Evolutionary conservation across 2,329 filamentous ascomycete species (phyloP), one percentile per base, ranked within the genome.

Genomic region (Canariomyces notabilis): DNA sequence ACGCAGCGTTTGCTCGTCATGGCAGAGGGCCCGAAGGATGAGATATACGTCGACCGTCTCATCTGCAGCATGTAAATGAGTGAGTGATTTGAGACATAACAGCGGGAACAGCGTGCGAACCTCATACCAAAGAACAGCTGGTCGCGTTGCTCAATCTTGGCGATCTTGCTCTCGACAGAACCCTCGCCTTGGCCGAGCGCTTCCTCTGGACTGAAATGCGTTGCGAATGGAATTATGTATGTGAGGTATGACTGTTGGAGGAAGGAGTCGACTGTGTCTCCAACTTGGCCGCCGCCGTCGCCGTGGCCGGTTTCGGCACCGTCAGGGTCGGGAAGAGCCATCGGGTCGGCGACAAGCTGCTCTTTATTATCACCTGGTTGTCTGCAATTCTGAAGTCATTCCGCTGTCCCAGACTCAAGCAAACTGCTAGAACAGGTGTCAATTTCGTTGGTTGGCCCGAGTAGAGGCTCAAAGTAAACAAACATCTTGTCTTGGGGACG

Each of bases 71-170:
- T 75, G 67, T 57, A 60, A 65, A 70, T 76, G 65, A 76, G 75
- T 68, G 70, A 59, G 75, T 68, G 70, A 59, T 54, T 57, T 60
- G 56, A 67, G 65, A 68, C 59, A 60, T 53, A 54, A 54, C 60
- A 51, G 55, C 55, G 59, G 55, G 52, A 54, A 58, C 56, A 47
- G 49, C 41, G 44, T 49, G 52, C 46, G 49, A 56, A 56, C 49
- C 44, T 64, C 77, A 56, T 71, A 89, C 86, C 86, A 60, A 89
- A 88, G 61, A 87, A 85, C 32, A 90, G 69, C 44, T 75, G 74
- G 32, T 83, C 74, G 54, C 85, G 75, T 57, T 80, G 76, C 35
- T 77, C 67, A 58, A 88, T 73, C 15, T 75, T 75, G 42, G 79
- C 73, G 34, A 84, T 71, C 51, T 71, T 67, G 55, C 67, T 68